Percentiles rank a stretch among this genome's conserved stretches.
These are phyloP conservation scores for Colletotrichum horii DNA, from an alignment of 2,329 filamentous ascomycete genomes.

Conservation along the genomic window DNA sequence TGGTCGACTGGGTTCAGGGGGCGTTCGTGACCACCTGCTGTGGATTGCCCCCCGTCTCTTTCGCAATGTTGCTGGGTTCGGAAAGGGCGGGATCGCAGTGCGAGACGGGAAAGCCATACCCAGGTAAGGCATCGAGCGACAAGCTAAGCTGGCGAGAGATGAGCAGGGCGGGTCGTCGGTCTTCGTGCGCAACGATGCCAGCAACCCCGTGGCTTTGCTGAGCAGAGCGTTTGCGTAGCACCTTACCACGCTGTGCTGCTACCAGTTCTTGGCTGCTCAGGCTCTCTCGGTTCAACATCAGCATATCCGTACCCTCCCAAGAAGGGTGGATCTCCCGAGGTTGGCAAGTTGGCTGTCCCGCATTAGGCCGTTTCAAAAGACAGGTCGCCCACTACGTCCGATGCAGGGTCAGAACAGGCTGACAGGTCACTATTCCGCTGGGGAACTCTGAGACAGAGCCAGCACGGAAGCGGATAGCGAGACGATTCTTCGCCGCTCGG, in stretches of 20 bases:
- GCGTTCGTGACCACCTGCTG: not conserved
- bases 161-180: not conserved
- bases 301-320: not conserved
- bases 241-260: not conserved
- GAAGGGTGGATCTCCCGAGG: not conserved
- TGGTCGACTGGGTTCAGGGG: slow-evolving; percentile 4
- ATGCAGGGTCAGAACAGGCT: slow-evolving; percentile 2
- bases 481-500: not conserved
- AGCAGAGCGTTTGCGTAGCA: not conserved
- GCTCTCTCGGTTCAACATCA: not conserved
- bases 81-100: slow-evolving; percentile 8
- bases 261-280: not conserved
- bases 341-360: slow-evolving; percentile 1
- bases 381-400: slow-evolving; percentile 5
- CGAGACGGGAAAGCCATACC: not conserved
- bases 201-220: not conserved
- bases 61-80: slow-evolving; percentile 12
- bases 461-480: slow-evolving; percentile 11
- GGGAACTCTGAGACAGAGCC: slow-evolving; percentile 18
- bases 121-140: not conserved
- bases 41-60: not conserved
- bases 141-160: not conserved
- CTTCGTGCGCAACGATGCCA: not conserved
- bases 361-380: slow-evolving; percentile 15
- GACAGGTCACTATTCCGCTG: slow-evolving; percentile 1